Evolutionary conservation across 495 filamentous ascomycete species (phyloP), one percentile per base, ranked within the genome.

Genomic region (Ramalina peruviana): DNA sequence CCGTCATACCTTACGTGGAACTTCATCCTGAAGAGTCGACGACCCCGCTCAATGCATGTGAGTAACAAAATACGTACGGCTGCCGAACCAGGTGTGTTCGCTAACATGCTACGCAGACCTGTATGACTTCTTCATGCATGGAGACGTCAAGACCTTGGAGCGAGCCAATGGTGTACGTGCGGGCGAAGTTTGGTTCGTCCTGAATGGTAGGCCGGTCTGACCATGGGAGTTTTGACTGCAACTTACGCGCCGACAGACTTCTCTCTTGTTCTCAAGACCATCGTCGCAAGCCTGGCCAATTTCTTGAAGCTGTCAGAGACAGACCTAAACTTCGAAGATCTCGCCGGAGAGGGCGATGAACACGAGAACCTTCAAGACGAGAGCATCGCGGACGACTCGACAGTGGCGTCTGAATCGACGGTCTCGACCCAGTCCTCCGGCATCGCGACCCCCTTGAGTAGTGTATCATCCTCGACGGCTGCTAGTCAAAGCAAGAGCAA

Each of bases 81-180:
- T 20, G 20, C n/a, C 6, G 19, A 20, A 43, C 9, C 27, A 23
- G 1, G 6, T 20, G 1, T 16, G 17, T 19, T 37, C 12, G 19
- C 17, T 21, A 13, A 21, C 30, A 36, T 17, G n/a, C 10, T 46
- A 19, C n/a, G n/a, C 30, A 49, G 47, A 86, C 54, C 64, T 88
- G 9, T 76, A 78, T 45, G 83, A 88, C 55, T 89, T 86, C 62
- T 86, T 73, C 73, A 79, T 74, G 59, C 75, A 88, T 53, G 85
- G 83, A 5, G 72, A 80, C 55, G 46, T 74, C 9, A 51, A 62
- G 5, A 67, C 74, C 0, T 65, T 89, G 7, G 68, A 72, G 15
- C 63, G 38, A 4, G 78, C 73, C 4, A 87, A 88, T 54, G 59
- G 66, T 3, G 72, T 89, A 44, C 70, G 71, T n/a, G 56, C 60